phyloP scores from a whole-genome alignment of 495 filamentous ascomycete genomes.

The Lasiosphaeriaceae sp. region DNA sequence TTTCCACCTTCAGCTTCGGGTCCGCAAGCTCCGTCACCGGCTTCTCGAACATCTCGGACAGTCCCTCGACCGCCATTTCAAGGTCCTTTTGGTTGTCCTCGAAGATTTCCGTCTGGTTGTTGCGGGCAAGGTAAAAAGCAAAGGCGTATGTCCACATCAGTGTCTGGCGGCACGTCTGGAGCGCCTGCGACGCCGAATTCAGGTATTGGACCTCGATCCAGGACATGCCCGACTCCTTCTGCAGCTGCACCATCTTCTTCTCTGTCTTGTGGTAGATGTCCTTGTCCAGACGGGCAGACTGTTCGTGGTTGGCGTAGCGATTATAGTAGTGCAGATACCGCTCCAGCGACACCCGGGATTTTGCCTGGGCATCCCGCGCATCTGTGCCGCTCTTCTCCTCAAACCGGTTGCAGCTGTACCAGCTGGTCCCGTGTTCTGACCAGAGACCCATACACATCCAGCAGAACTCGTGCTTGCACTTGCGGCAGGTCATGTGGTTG shows the following conservation, averaged over 20 bases:
- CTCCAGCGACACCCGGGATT: slow-evolving; percentile 82
- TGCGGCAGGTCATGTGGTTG: slow-evolving; percentile 99
- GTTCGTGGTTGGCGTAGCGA: slow-evolving; percentile 97
- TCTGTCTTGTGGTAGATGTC: slow-evolving; percentile 94
- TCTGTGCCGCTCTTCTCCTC: slow-evolving; percentile 93
- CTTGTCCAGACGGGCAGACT: slow-evolving; percentile 94
- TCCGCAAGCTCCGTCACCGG: slow-evolving; percentile 76
- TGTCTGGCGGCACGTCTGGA: slow-evolving; percentile 94
- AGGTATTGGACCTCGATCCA: slow-evolving; percentile 99
- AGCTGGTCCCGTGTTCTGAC: slow-evolving; percentile 98
- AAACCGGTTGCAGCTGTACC: slow-evolving; percentile 98
- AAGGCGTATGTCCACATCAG: slow-evolving; percentile 99
- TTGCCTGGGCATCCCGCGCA: slow-evolving; percentile 84
- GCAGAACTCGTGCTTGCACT: slow-evolving; percentile 98
- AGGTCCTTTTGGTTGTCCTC: slow-evolving; percentile 98
- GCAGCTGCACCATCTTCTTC: slow-evolving; percentile 96
- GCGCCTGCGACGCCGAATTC: slow-evolving; percentile 83
- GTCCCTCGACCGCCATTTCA: slow-evolving; percentile 90
- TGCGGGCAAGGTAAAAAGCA: slow-evolving; percentile 90
- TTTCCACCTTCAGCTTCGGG: slow-evolving; percentile 79
- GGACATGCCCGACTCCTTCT: slow-evolving; percentile 88
- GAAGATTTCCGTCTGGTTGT: slow-evolving; percentile 95
- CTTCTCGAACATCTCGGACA: slow-evolving; percentile 98
- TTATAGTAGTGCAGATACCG: slow-evolving; percentile 98
- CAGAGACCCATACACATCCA: slow-evolving; percentile 99